A percentile compares a stretch with the other conserved stretches of the same genome.
phyloP scores from a whole-genome alignment of 208 protist genomes.

The Trypanosoma mega region DNA sequence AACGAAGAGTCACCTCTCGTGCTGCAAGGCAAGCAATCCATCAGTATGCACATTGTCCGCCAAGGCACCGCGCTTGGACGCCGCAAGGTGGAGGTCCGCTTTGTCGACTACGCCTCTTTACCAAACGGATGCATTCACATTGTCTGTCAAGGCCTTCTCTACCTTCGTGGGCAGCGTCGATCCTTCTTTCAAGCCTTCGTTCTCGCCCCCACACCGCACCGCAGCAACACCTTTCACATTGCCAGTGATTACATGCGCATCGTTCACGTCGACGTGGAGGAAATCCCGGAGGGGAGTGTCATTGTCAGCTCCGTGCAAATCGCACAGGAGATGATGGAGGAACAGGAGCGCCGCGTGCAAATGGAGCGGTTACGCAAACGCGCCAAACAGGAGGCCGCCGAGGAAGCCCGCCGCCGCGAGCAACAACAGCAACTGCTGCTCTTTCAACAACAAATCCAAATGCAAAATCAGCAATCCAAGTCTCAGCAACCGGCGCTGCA shows the following conservation, averaged over 20 bases:
- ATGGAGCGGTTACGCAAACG: conserved; percentile 22
- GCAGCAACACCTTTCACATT: conserved; percentile 81
- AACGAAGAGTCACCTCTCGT: conserved; percentile 45
- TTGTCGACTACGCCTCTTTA: conserved; percentile 67
- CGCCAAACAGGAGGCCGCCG: neutral
- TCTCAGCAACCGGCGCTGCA: conserved; percentile 17
- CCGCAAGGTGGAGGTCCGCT: conserved; percentile 81
- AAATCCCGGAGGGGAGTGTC: conserved; percentile 58
- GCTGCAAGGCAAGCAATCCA: conserved; percentile 45
- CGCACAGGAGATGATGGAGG: conserved; percentile 49
- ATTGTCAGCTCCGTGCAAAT: conserved; percentile 69
- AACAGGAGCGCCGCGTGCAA: conserved; percentile 34
- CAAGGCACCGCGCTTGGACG: conserved; percentile 50
- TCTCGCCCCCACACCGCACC: conserved; percentile 70
- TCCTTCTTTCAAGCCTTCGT: conserved; percentile 79
- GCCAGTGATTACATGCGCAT: conserved; percentile 81
- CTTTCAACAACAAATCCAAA: conserved; percentile 24
- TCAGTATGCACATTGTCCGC: conserved; percentile 48
- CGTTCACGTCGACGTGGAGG: conserved; percentile 60
- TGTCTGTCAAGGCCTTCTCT: conserved; percentile 74
- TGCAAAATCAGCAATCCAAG: conserved; percentile 36
- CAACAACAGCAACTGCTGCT: conserved; percentile 30
- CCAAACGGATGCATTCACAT: conserved; percentile 63
- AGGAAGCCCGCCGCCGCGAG: conserved; percentile 8
- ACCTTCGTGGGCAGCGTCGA: conserved; percentile 48